A percentile compares a stretch with the other conserved stretches of the same genome.
Evolutionary conservation across 768 basidiomycete genomes (phyloP).

Genomic region (Mycena indigotica): DNA sequence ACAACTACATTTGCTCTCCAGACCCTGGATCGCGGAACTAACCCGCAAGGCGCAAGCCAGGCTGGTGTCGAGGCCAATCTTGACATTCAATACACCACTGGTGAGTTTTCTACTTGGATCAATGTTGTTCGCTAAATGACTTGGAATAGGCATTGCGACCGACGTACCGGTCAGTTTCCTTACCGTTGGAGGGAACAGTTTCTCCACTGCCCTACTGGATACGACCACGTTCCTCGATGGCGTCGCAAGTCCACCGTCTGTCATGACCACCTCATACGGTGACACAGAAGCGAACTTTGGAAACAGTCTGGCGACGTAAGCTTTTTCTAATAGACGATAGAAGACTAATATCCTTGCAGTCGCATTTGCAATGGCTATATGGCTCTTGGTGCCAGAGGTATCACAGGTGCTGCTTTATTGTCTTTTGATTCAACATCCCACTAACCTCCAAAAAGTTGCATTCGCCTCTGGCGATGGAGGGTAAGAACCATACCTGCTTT

Average conservation of each 20-base stretch:
- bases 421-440: no score
- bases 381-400: conserved; percentile 33
- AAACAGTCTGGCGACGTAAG: conserved; percentile 6
- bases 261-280: conserved; percentile 10
- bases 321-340: not conserved
- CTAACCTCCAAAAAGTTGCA: no score
- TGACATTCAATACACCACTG: conserved; percentile 24
- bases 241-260: not conserved
- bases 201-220: conserved; percentile 4
- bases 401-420: not conserved
- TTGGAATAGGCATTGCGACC: conserved; percentile 7
- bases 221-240: not conserved
- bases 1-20: conserved; percentile 23
- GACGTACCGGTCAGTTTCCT: conserved; percentile 8
- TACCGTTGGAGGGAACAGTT: not conserved
- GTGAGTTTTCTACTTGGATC: not conserved
- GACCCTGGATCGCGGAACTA: conserved; percentile 25
- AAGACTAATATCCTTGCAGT: not conserved
- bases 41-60: conserved; percentile 16
- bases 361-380: conserved; percentile 45
- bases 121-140: not conserved
- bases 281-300: conserved; percentile 3
- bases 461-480: conserved; percentile 15
- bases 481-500: not conserved
- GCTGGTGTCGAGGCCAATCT: conserved; percentile 5